Evolutionary conservation across 1,284 basidiomycete species (phyloP).

Genomic region (Cutaneotrichosporon curvatum): DNA sequence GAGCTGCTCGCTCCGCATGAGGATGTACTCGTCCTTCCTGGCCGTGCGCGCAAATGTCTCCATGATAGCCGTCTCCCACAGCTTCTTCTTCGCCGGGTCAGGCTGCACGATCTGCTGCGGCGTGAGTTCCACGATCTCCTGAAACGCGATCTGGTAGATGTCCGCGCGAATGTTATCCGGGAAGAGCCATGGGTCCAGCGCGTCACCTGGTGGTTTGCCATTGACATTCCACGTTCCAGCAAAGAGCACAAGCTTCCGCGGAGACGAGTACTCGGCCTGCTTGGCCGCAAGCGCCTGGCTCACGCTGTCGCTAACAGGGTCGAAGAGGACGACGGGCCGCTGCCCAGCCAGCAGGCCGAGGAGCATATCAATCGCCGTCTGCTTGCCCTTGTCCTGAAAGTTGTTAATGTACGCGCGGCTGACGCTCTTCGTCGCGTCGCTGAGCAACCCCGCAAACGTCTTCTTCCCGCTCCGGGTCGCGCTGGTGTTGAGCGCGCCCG

Average conservation of each 20-base stretch:
- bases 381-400: conserved; percentile 93
- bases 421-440: conserved; percentile 94
- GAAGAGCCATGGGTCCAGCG: conserved; percentile 82
- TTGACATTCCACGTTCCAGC: conserved; percentile 95
- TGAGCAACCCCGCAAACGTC: conserved; percentile 81
- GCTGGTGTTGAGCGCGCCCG: conserved; percentile 89
- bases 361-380: conserved; percentile 89
- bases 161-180: conserved; percentile 65
- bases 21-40: conserved; percentile 66
- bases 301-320: conserved; percentile 86
- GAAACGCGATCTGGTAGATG: conserved; percentile 86
- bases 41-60: conserved; percentile 64
- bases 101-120: conserved; percentile 95
- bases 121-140: conserved; percentile 95
- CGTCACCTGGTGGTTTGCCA: conserved; percentile 73
- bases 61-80: conserved; percentile 80
- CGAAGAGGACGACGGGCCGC: conserved; percentile 79
- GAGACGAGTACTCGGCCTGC: conserved; percentile 74
- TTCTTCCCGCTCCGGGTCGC: conserved; percentile 91
- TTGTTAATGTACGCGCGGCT: conserved; percentile 92
- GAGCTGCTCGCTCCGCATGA: conserved; percentile 85
- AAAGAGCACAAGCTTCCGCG: conserved; percentile 66
- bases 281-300: conserved; percentile 61
- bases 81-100: conserved; percentile 85
- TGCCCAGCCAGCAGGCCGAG: conserved; percentile 87